These are phyloP conservation scores for Hemileccinum impolitum DNA, from an alignment of 768 basidiomycete genomes.

Conservation along the genomic window DNA sequence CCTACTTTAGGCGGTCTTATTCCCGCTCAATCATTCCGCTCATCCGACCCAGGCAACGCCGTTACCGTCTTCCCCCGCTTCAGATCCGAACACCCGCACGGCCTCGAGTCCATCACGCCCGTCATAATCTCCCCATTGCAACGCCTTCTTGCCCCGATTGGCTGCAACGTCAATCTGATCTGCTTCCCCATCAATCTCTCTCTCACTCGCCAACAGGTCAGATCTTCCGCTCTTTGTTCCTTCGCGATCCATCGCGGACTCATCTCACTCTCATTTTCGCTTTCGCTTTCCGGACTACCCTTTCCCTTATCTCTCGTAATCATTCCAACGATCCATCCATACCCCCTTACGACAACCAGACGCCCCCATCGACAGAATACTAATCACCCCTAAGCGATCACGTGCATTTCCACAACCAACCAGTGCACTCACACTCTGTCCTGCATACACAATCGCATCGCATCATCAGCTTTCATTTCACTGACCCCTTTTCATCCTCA, in stretches of 20 bases:
- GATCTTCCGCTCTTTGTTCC: background rate
- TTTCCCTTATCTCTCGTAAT: background rate
- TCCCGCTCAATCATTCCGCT: conserved; percentile 1
- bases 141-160: too few species aligned
- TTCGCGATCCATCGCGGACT: conserved; percentile 24
- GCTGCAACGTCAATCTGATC: conserved; percentile 21
- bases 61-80: conserved; percentile 1
- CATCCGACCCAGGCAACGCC: conserved; percentile 6
- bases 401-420: too few species aligned
- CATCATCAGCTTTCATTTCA: background rate
- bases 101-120: conserved; percentile 8
- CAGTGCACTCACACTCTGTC: background rate
- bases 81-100: conserved; percentile 11
- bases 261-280: conserved; percentile 9
- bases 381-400: background rate
- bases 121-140: conserved; percentile 9
- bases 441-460: background rate
- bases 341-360: conserved; percentile 2
- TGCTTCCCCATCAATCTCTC: background rate
- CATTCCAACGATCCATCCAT: background rate
- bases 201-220: too few species aligned
- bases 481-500: conserved; percentile 1
- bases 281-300: conserved; percentile 2
- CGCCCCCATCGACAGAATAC: conserved; percentile 13
- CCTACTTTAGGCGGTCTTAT: conserved; percentile 3